A percentile compares a stretch with the other conserved stretches of the same genome.
Conservation (phyloP, 148 eudicot species). For the Cornus florida region DNA sequence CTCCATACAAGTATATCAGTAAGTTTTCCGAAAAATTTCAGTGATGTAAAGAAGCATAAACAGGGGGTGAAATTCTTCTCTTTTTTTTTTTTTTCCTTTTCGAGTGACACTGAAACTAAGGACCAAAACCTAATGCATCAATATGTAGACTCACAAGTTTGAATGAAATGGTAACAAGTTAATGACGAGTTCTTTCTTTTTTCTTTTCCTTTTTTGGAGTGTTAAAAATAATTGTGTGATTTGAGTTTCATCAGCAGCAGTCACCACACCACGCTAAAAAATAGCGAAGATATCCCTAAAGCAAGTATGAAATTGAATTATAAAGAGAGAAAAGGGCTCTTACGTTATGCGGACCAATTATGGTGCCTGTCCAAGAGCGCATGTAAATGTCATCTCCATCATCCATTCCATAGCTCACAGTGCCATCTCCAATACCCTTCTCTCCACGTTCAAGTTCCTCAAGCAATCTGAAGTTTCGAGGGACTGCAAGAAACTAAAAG, state of each 20-base stretch:
- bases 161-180: not conserved
- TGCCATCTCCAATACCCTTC: constrained; percentile 24
- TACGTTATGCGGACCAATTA: constrained; percentile 69
- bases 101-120: not conserved
- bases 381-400: constrained; percentile 25
- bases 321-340: constrained; percentile 4
- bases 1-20: too few relatives aligned
- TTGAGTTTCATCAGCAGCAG: too few relatives aligned
- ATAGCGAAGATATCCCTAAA: not conserved
- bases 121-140: not conserved
- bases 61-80: too few relatives aligned
- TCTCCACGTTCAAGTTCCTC: constrained; percentile 48
- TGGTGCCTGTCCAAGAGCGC: constrained; percentile 61
- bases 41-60: too few relatives aligned
- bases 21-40: too few relatives aligned
- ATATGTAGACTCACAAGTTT: not conserved
- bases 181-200: too few relatives aligned
- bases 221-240: too few relatives aligned
- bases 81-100: too few relatives aligned
- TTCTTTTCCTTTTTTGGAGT: too few relatives aligned
- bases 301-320: not conserved
- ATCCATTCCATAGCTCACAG: constrained; percentile 31
- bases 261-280: not conserved
- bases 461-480: constrained; percentile 65
- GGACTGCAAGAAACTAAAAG: constrained; percentile 41